Conservation (phyloP, 306 rosid species). For the Vigna reflexopilosa region DNA sequence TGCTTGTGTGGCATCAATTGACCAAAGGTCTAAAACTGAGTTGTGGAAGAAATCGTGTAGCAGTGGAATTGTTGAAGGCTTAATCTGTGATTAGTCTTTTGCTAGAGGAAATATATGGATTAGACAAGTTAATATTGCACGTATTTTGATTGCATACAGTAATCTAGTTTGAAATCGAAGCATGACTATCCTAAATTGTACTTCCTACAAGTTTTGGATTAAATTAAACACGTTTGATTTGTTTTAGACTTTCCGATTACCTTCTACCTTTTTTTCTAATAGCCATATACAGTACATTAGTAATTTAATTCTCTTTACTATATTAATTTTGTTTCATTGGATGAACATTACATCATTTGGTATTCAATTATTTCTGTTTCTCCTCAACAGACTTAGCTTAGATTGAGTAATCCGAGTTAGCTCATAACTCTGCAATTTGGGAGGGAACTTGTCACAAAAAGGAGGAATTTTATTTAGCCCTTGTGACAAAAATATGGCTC, state of each 20-base stretch:
- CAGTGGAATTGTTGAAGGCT: too few relatives aligned
- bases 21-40: too few relatives aligned
- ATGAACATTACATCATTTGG: neutral
- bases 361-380: neutral
- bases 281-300: neutral
- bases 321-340: neutral
- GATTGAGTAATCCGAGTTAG: neutral
- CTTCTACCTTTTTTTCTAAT: neutral
- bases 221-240: neutral
- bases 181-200: neutral
- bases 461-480: neutral
- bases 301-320: neutral
- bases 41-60: too few relatives aligned
- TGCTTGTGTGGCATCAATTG: too few relatives aligned
- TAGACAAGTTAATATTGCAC: too few relatives aligned
- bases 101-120: too few relatives aligned
- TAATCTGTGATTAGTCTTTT: too few relatives aligned
- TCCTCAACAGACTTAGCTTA: neutral
- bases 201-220: constrained; percentile 4
- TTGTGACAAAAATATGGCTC: neutral
- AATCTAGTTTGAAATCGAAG: neutral
- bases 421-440: neutral
- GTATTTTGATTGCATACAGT: neutral
- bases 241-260: neutral
- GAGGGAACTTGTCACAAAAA: neutral